Evolutionary conservation across 2,329 filamentous ascomycete genomes (phyloP), one percentile per base, ranked within the genome.

Genomic region (Tolypocladium sp.): DNA sequence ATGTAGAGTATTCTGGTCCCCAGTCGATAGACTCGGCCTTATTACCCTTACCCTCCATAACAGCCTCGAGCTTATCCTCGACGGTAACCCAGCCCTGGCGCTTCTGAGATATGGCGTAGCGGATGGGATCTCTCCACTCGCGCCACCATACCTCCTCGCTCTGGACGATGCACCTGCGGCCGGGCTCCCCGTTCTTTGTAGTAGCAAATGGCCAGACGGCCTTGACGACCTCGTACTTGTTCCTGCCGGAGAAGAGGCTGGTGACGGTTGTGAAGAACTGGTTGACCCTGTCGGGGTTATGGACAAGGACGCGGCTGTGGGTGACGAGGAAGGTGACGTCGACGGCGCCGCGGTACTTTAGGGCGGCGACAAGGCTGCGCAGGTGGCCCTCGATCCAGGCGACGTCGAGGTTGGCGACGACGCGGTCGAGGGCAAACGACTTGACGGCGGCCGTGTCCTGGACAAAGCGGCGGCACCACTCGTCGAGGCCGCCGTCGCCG

Each of bases 201-300:
- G 79, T 79, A 2, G 82, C 82, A 69, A 82, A 84, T 4, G 81
- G 82, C 82, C 82, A 85, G 1, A 84, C 76, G 1, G 77, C 74
- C 66, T 82, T 81, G 55, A 82, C 74, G 3, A 82, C 79, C 67
- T 83, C 81, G 63, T 83, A 84, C 62, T 76, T 79, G 66, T 76
- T 78, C 67, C 78, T 80, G 4, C 80, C 80, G 0, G 74, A 73
- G 63, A 84, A 83, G 2, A 84, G 68, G 30, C 77, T 75, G 2
- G 78, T 75, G 33, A 85, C 73, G 30, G 74, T 78, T 15, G 79
- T 81, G 63, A 84, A 77, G 68, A 84, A 81, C 57, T 77, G 77
- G 65, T 82, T 81, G 59, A 81, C 74, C 63, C 74, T 78, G 67
- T 83, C 79, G 3, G 80, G 79, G 59, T 72, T 79, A 64, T 81